A percentile compares a stretch with the other conserved stretches of the same genome.
Evolutionary conservation across 1,284 basidiomycete genomes (phyloP).

Genomic region (Ganoderma lingzhi): DNA sequence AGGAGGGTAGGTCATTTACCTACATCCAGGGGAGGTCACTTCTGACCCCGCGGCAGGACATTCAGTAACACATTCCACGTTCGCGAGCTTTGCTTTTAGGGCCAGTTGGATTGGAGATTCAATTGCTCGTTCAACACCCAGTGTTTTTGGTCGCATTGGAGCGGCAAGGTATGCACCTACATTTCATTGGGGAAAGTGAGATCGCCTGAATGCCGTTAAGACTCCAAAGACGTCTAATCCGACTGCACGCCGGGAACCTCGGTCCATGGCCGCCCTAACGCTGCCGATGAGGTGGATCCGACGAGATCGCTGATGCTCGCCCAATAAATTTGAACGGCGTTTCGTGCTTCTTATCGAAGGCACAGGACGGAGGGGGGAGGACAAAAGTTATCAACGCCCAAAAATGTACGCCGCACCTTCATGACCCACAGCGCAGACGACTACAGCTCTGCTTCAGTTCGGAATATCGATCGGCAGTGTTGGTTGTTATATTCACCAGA

Average conservation of each 20-base stretch:
- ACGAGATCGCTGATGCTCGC: neutral
- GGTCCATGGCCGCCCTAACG: no score
- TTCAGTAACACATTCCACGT: neutral
- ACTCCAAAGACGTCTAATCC: neutral
- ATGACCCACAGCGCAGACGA: neutral
- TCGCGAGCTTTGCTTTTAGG: neutral
- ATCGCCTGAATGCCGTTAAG: neutral
- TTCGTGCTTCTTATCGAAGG: no score
- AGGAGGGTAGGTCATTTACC: no score
- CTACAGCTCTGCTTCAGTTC: neutral
- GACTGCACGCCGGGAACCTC: neutral
- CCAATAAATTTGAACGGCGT: no score
- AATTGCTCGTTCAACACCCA: neutral
- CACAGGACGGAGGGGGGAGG: no score
- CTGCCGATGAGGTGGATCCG: neutral
- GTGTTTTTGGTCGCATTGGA: neutral
- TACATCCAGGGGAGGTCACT: no score
- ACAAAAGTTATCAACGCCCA: no score
- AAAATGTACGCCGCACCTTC: no score
- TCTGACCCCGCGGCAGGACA: neutral
- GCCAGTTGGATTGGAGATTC: neutral
- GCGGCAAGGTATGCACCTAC: neutral
- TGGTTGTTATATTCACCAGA: neutral
- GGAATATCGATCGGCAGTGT: neutral
- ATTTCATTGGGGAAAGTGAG: neutral